Percentiles rank a stretch among this genome's conserved stretches.
Evolutionary conservation across 768 basidiomycete genomes (phyloP).

Genomic region (Boletus sensibilis): DNA sequence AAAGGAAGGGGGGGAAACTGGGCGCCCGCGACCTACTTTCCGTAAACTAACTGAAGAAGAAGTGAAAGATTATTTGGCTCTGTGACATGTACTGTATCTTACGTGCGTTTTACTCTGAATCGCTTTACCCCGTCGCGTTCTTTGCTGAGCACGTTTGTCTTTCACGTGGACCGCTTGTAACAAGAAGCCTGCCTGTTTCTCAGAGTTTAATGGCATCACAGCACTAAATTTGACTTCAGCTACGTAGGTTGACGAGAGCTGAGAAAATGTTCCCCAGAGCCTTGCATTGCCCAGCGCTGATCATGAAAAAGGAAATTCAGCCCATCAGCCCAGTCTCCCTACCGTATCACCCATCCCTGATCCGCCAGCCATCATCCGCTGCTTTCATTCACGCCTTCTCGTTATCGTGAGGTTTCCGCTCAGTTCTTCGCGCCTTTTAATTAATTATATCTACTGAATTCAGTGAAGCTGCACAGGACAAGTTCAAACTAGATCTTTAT

Average conservation of each 20-base stretch:
- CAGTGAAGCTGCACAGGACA: slow-evolving; percentile 12
- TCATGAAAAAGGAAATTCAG: slow-evolving; percentile 30
- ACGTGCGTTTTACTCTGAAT: slow-evolving; percentile 31
- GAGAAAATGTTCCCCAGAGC: slow-evolving; percentile 6
- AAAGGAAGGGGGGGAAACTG: slow-evolving; percentile 65
- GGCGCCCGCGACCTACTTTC: slow-evolving; percentile 82
- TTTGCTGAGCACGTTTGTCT: slow-evolving; percentile 17
- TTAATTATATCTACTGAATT: slow-evolving; percentile 25
- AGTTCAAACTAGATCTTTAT: slow-evolving; percentile 8
- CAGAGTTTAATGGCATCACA: slow-evolving; percentile 1
- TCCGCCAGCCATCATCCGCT: slow-evolving; percentile 25
- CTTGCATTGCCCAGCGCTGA: slow-evolving; percentile 19
- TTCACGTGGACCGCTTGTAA: slow-evolving; percentile 9
- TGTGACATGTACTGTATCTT: slow-evolving; percentile 48
- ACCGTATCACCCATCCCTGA: slow-evolving; percentile 27
- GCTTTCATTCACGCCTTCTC: slow-evolving; percentile 32
- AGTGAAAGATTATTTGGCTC: slow-evolving; percentile 90
- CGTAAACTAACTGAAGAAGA: slow-evolving; percentile 96
- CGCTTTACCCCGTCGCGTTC: slow-evolving; percentile 5
- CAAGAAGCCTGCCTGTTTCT: slow-evolving; percentile 3
- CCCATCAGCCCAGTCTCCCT: neutral
- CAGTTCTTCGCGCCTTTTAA: slow-evolving; percentile 24
- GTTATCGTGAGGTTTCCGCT: slow-evolving; percentile 31
- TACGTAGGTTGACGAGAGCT: slow-evolving; percentile 7
- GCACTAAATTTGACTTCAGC: slow-evolving; percentile 7